A percentile compares a stretch with the other conserved stretches of the same genome.
Evolutionary conservation across 1,284 basidiomycete genomes (phyloP).

Genomic region (Mycena sp.): DNA sequence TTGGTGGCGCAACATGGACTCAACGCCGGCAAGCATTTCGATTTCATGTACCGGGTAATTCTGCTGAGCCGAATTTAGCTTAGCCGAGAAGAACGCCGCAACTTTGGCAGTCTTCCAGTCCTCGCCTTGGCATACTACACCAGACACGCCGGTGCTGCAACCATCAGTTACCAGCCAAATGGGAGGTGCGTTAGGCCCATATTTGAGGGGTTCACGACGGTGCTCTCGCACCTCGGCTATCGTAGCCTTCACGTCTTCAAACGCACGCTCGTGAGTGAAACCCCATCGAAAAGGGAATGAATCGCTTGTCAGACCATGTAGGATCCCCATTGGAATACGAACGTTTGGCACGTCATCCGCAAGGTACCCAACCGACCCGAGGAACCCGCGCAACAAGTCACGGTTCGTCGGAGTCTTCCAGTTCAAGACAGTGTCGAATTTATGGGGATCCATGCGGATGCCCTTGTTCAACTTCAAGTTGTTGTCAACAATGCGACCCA

Average conservation of each 20-base stretch:
- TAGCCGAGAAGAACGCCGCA: conserved; percentile 41
- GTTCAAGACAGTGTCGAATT: conserved; percentile 38
- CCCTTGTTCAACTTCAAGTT: conserved; percentile 37
- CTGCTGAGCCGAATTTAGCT: conserved; percentile 43
- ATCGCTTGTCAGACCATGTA: conserved; percentile 29
- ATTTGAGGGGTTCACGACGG: conserved; percentile 4
- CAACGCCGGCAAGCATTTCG: no score
- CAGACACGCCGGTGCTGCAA: conserved; percentile 6
- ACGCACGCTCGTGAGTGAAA: no score
- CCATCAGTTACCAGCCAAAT: conserved; percentile 26
- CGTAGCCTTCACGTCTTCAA: no score
- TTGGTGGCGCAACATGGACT: no score
- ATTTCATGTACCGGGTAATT: no score
- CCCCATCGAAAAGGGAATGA: no score
- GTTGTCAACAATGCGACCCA: no score
- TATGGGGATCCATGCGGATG: conserved; percentile 43
- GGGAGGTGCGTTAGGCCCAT: neutral
- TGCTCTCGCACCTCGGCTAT: neutral
- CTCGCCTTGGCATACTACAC: conserved; percentile 16
- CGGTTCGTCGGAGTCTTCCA: no score
- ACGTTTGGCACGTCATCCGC: no score
- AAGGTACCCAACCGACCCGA: no score
- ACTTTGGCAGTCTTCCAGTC: conserved; percentile 26
- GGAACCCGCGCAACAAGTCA: no score
- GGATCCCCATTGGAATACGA: conserved; percentile 30